These are phyloP conservation scores for Colletotrichum viniferum DNA, from an alignment of 2,329 filamentous ascomycete species.

Conservation along the genomic window DNA sequence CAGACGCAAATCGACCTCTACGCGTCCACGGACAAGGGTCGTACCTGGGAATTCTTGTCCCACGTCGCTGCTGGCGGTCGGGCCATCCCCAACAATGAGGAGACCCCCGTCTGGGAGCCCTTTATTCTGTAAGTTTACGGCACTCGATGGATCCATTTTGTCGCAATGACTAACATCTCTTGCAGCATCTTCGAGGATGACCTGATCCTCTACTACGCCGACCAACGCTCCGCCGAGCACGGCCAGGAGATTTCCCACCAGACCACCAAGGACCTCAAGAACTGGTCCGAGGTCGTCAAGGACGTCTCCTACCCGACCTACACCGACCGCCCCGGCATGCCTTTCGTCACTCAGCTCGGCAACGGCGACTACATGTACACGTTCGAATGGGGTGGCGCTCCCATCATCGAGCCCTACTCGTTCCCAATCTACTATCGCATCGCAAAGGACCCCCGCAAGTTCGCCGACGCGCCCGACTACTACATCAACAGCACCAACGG, in stretches of 20 bases:
- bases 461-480: constrained; percentile 34
- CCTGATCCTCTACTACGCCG: constrained; percentile 72
- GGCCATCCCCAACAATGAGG: constrained; percentile 65
- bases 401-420: constrained; percentile 32
- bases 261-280: constrained; percentile 59
- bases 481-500: constrained; percentile 36
- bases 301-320: constrained; percentile 69
- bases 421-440: constrained; percentile 53
- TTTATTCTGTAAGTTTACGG: constrained; percentile 53
- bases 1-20: constrained; percentile 73
- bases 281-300: constrained; percentile 59
- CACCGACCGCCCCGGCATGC: constrained; percentile 71
- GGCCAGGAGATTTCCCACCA: constrained; percentile 75
- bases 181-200: constrained; percentile 57
- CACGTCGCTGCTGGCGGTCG: constrained; percentile 68
- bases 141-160: not conserved
- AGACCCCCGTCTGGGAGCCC: constrained; percentile 76
- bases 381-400: constrained; percentile 64
- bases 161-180: not conserved
- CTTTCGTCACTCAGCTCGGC: constrained; percentile 62
- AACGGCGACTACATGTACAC: constrained; percentile 66
- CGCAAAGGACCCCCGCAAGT: constrained; percentile 39
- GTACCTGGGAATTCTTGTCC: constrained; percentile 70
- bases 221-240: constrained; percentile 68
- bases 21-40: constrained; percentile 63